These are phyloP conservation scores for Ceratobasidium theobromae DNA, from an alignment of 1,284 basidiomycete genomes.

Conservation along the genomic window DNA sequence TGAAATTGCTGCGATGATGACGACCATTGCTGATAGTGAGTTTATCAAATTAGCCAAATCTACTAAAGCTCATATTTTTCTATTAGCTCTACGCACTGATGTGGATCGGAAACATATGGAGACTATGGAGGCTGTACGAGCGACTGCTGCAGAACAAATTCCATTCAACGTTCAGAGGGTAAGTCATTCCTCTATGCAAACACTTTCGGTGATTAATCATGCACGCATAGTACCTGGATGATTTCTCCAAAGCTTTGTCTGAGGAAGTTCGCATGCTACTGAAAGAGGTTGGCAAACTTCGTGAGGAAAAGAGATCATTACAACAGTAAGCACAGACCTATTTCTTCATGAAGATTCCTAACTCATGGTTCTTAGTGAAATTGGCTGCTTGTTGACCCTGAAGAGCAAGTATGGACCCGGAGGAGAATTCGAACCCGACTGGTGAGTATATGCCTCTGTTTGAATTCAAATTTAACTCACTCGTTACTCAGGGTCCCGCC, in stretches of 20 bases:
- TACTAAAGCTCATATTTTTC: not conserved
- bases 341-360: not conserved
- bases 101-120: slow-evolving; percentile 34
- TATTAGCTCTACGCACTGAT: slow-evolving; percentile 35
- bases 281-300: slow-evolving; percentile 38
- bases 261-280: slow-evolving; percentile 39
- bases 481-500: slow-evolving; percentile 26
- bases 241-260: slow-evolving; percentile 38
- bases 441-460: slow-evolving; percentile 22
- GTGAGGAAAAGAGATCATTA: slow-evolving; percentile 37
- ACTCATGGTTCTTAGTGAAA: slow-evolving; percentile 33
- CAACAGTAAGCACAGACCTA: slow-evolving; percentile 35
- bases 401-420: slow-evolving; percentile 38
- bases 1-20: slow-evolving; percentile 35
- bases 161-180: slow-evolving; percentile 38
- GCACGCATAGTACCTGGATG: slow-evolving; percentile 37
- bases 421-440: slow-evolving; percentile 38
- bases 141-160: slow-evolving; percentile 37
- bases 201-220: slow-evolving; percentile 6
- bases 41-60: not conserved
- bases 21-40: slow-evolving; percentile 36
- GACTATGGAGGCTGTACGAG: slow-evolving; percentile 36
- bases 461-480: not conserved
- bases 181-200: slow-evolving; percentile 1
- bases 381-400: slow-evolving; percentile 35